phyloP scores from a whole-genome alignment of 257 asterid species.

The Solanum pinnatisectum region DNA sequence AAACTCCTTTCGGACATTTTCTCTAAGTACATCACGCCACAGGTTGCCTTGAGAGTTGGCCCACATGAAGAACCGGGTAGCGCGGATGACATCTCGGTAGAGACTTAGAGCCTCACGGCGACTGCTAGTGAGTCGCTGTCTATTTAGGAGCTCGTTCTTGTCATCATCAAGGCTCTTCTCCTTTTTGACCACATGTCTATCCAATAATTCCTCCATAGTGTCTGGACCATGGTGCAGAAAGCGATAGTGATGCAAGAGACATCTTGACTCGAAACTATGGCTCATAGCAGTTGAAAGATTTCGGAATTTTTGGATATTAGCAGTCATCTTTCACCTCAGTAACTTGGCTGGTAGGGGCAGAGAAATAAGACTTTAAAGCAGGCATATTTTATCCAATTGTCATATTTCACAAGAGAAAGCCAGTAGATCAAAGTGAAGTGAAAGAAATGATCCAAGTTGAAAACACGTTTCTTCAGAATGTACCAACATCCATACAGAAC shows the following conservation, averaged over 20 bases:
- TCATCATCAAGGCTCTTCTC: slow-evolving; percentile 45
- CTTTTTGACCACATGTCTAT: slow-evolving; percentile 57
- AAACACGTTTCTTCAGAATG: background rate
- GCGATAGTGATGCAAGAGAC: slow-evolving; percentile 1
- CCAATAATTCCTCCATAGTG: slow-evolving; percentile 81
- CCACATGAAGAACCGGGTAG: slow-evolving; percentile 86
- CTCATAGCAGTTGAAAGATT: slow-evolving; percentile 16
- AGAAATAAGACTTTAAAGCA: background rate
- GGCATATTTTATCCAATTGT: background rate
- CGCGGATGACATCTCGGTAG: slow-evolving; percentile 80
- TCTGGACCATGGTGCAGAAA: slow-evolving; percentile 80
- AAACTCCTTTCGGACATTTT: slow-evolving; percentile 83
- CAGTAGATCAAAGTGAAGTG: background rate
- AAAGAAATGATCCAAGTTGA: background rate
- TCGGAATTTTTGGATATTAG: slow-evolving; percentile 16
- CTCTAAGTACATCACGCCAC: slow-evolving; percentile 92
- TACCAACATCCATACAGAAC: background rate
- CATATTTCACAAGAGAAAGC: background rate
- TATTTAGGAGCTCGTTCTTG: slow-evolving; percentile 43
- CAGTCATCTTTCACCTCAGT: slow-evolving; percentile 12
- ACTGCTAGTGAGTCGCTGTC: slow-evolving; percentile 69
- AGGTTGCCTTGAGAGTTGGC: slow-evolving; percentile 62
- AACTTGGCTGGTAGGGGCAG: background rate
- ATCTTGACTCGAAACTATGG: slow-evolving; percentile 7
- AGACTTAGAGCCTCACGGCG: slow-evolving; percentile 85